Conservation (phyloP, 768 basidiomycete species). For the Mycena amicta region DNA sequence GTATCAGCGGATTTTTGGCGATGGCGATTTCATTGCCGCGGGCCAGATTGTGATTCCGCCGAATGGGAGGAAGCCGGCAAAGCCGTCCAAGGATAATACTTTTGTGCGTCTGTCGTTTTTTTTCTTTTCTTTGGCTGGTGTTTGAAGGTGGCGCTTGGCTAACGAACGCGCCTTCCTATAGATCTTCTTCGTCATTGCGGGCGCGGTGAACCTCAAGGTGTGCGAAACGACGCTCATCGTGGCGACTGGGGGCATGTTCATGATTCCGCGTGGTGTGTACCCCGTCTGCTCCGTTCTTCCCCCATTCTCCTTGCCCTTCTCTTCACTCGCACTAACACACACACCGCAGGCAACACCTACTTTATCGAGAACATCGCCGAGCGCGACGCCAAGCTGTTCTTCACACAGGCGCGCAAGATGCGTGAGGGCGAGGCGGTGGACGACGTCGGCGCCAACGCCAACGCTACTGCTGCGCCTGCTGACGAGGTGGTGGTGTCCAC, state of each 20-base stretch:
- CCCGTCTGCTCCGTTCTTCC: too few species aligned
- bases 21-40: conserved; percentile 90
- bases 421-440: conserved; percentile 30
- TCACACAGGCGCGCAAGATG: conserved; percentile 66
- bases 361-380: conserved; percentile 64
- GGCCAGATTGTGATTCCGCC: conserved; percentile 86
- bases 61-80: conserved; percentile 76
- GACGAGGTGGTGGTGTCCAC: neutral
- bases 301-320: conserved; percentile 1
- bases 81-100: conserved; percentile 91
- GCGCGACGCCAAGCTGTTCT: conserved; percentile 64
- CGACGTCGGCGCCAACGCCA: neutral
- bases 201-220: conserved; percentile 83
- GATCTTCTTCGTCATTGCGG: conserved; percentile 76
- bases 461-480: too few species aligned
- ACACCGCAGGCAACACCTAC: conserved; percentile 66
- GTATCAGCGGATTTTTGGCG: conserved; percentile 91
- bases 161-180: conserved; percentile 17
- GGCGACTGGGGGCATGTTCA: conserved; percentile 81
- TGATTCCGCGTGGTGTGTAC: conserved; percentile 90
- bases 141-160: too few species aligned
- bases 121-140: neutral
- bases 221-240: conserved; percentile 79
- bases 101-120: conserved; percentile 57
- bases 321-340: neutral